These are phyloP conservation scores for Amborella trichopoda DNA, from an alignment of 164 flowering plant genomes.

Conservation along the genomic window DNA sequence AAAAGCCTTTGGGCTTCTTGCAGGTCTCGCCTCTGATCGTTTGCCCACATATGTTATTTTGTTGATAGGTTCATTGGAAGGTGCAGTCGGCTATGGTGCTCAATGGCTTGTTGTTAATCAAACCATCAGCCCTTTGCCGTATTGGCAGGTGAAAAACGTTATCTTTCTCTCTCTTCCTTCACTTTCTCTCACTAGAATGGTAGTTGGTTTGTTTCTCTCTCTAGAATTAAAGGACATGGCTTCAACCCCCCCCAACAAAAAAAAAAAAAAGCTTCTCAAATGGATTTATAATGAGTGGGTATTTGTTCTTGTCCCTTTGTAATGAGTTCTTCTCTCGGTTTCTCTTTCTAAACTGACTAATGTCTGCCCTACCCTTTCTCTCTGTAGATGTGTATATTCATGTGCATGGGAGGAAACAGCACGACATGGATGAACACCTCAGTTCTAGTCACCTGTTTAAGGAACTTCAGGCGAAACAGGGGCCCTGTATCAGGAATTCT, in stretches of 20 bases:
- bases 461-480: slow-evolving; percentile 64
- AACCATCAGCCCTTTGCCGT: slow-evolving; percentile 46
- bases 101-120: slow-evolving; percentile 82
- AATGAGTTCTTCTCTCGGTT: neutral
- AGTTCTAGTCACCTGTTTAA: slow-evolving; percentile 65
- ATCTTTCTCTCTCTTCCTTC: neutral
- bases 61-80: slow-evolving; percentile 69
- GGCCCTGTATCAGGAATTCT: slow-evolving; percentile 87
- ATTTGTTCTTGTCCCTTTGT: no score
- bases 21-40: slow-evolving; percentile 64
- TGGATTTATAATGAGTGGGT: no score
- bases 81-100: slow-evolving; percentile 66
- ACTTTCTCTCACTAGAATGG: no score
- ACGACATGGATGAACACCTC: slow-evolving; percentile 99
- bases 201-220: no score
- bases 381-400: slow-evolving; percentile 61
- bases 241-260: no score
- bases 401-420: slow-evolving; percentile 93
- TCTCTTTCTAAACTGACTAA: neutral
- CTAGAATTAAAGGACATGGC: no score
- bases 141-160: slow-evolving; percentile 52
- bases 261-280: no score
- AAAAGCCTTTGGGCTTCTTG: slow-evolving; percentile 71
- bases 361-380: neutral
- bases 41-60: slow-evolving; percentile 46